Base-by-base conservation (phyloP, 1,284 basidiomycete species). In the Ganoderma resinaceum region DNA sequence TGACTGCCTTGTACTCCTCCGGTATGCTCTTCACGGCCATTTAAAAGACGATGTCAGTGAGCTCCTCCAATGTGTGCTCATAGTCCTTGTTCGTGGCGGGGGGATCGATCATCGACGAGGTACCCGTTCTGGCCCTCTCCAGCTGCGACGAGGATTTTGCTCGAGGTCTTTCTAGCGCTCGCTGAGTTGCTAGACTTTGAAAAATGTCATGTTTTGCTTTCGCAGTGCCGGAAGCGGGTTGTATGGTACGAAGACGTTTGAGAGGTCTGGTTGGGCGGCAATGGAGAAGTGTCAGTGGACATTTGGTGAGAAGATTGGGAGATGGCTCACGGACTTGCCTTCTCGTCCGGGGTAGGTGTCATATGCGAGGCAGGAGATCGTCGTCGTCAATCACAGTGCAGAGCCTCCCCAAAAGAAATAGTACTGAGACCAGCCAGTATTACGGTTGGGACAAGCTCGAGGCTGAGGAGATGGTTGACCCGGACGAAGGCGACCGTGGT, bases 31-130 rank as follows among this genome's bases (percentile, higher is more conserved):
- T 52, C 46, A 23, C 46, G 23, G 46, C 46, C 23, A 26, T 23
- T 12, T 23, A 71, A 40, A 75, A 74, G 37, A 74, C 73, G 53
- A 74, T 73, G 3, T 69, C 71, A 23, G 74, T 74, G 52, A 75
- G 70, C 29, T 70, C 66, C 14, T 53, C 66, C 61, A 66, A 73
- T 64, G 73, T 73, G 65, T 52, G 59, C 23, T 49, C 37, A 52
- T 73, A 74, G 9, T 52, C 66, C 7, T 70, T 66, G 66, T 74
- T 72, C 4, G 67, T 71, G 1, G 66, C 58, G 61, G 73, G 73
- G 35, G 74, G 73, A 20, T 75, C 74, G 61, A 74, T 69, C n/a
- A n/a, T n/a, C n/a, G 66, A 74, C 66, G 69, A 75, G 74, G n/a
- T 69, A 65, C 23, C 74, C 74, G 2, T 73, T 75, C 66, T 75